Evolutionary conservation across 2,329 filamentous ascomycete species (phyloP).

Genomic region (Rhinocladiella similis): DNA sequence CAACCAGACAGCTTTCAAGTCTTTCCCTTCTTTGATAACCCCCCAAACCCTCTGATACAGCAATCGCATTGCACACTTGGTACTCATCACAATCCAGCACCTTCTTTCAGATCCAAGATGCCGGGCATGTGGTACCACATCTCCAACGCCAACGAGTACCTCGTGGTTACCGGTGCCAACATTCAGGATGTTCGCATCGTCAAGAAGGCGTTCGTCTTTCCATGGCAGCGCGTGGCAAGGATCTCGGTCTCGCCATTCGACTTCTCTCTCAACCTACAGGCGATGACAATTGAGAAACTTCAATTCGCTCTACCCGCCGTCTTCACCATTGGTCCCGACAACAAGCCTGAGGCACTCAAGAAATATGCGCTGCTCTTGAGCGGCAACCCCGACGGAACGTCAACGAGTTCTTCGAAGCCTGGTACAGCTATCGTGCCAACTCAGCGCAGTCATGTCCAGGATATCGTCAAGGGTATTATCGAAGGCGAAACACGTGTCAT

Average conservation of each 20-base stretch:
- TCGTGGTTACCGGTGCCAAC: constrained; percentile 80
- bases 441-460: constrained; percentile 68
- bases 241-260: constrained; percentile 60
- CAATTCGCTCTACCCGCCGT: constrained; percentile 80
- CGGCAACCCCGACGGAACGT: constrained; percentile 54
- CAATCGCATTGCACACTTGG: background rate
- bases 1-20: no score
- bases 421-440: constrained; percentile 43
- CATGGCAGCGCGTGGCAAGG: constrained; percentile 61
- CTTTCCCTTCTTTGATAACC: no score
- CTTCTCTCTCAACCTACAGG: constrained; percentile 78
- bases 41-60: no score
- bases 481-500: constrained; percentile 84
- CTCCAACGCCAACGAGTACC: constrained; percentile 77
- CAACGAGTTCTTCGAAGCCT: constrained; percentile 32
- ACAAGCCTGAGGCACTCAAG: constrained; percentile 67
- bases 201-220: constrained; percentile 73
- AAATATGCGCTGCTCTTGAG: constrained; percentile 83
- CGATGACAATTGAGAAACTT: constrained; percentile 87
- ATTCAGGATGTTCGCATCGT: constrained; percentile 73
- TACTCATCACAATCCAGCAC: background rate
- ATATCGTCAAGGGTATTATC: constrained; percentile 87
- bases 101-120: constrained; percentile 1
- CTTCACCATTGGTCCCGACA: constrained; percentile 80
- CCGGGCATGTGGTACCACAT: constrained; percentile 59